Percentiles rank a stretch among this genome's conserved stretches.
Evolutionary conservation across 371 early-diverging fungal species (phyloP).

Genomic region (Apophysomyces ossiformis): DNA sequence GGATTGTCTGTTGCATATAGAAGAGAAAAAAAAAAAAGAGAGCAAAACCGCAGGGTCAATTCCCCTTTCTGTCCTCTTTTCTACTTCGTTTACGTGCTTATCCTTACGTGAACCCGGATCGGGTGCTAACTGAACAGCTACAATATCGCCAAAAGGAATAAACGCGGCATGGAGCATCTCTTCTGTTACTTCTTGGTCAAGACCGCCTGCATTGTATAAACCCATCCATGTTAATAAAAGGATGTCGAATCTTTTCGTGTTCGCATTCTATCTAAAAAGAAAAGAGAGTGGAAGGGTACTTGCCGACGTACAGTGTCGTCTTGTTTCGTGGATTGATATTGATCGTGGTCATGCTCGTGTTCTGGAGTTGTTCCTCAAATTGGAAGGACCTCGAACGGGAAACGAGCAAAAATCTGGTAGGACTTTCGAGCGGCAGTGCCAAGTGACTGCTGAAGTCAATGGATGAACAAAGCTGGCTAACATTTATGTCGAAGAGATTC

Average conservation of each 20-base stretch:
- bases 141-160: constrained; percentile 96
- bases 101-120: constrained; percentile 74
- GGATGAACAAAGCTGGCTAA: too few relatives aligned
- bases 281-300: not conserved
- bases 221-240: too few relatives aligned
- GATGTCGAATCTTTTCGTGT: not conserved
- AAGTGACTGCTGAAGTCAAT: too few relatives aligned
- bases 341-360: constrained; percentile 1
- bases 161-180: constrained; percentile 87
- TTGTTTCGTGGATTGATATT: constrained; percentile 41
- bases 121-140: constrained; percentile 82
- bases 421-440: not conserved
- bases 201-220: constrained; percentile 62
- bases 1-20: constrained; percentile 45
- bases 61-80: not conserved
- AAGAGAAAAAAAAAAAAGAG: too few relatives aligned
- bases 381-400: too few relatives aligned
- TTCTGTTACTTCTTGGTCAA: constrained; percentile 82
- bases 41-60: too few relatives aligned
- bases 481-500: too few relatives aligned
- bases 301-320: constrained; percentile 26
- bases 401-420: not conserved
- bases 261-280: not conserved
- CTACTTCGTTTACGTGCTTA: not conserved
- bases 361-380: too few relatives aligned